These are phyloP conservation scores for Chrysochromulina parva DNA, from an alignment of 78 protist genomes.

Conservation along the genomic window DNA sequence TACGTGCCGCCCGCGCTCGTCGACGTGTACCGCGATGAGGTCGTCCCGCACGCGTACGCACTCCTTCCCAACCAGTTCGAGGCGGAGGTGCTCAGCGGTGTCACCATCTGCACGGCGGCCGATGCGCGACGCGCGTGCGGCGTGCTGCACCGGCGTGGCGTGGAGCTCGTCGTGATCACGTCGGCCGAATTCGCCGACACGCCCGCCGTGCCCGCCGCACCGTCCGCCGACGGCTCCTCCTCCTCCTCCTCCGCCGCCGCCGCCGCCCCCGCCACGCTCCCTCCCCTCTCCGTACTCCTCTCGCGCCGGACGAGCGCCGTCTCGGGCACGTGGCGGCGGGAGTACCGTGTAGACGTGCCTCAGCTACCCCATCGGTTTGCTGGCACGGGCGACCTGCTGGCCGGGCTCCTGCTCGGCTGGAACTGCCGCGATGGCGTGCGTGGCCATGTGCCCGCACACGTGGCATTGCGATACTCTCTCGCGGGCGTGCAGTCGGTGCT, in stretches of 20 bases:
- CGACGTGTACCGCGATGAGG: background rate
- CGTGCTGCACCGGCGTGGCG: constrained; percentile 56
- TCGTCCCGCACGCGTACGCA: constrained; percentile 51
- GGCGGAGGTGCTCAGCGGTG: constrained; percentile 64
- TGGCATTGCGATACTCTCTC: no score
- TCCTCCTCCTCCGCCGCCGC: background rate
- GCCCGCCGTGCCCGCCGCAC: background rate
- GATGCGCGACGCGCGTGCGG: constrained; percentile 61
- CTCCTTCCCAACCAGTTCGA: constrained; percentile 83
- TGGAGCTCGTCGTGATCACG: constrained; percentile 65
- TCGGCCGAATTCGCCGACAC: constrained; percentile 4
- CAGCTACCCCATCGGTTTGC: constrained; percentile 51
- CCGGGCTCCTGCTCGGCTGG: no score
- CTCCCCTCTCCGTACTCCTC: background rate
- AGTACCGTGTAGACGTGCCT: constrained; percentile 45
- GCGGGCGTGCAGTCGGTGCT: no score
- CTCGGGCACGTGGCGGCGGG: background rate
- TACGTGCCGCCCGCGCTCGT: constrained; percentile 66
- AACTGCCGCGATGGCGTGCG: no score
- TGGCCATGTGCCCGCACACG: no score
- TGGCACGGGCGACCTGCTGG: constrained; percentile 80
- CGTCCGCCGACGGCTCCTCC: background rate
- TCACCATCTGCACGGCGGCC: constrained; percentile 28
- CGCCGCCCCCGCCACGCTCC: background rate
- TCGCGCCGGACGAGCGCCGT: background rate